A percentile compares a stretch with the other conserved stretches of the same genome.
Conservation (phyloP, 169 alveolate genomes). For the Perkinsus marinus region DNA sequence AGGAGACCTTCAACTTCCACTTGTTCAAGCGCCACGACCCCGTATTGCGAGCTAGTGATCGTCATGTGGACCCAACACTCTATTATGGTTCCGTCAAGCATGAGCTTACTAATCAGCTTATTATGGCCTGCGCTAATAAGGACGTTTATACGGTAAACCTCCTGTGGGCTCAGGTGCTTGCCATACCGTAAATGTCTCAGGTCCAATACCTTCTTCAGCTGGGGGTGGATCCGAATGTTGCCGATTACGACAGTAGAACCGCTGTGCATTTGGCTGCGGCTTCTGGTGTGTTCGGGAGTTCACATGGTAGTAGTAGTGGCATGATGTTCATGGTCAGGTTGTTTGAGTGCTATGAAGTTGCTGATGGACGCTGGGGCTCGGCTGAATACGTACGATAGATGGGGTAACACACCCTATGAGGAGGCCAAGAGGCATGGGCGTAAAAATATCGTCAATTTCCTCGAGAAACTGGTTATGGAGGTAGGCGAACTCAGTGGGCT, state of each 20-base stretch:
- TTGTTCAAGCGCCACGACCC: background rate
- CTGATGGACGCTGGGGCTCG: background rate
- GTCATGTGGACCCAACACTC: background rate
- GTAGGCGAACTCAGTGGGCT: too few relatives aligned
- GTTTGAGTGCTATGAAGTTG: background rate
- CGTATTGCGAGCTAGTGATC: background rate
- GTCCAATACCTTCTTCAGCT: background rate
- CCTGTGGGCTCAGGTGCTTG: too few relatives aligned
- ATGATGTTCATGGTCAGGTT: background rate
- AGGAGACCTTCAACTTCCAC: background rate
- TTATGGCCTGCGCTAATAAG: background rate
- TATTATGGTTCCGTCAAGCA: background rate
- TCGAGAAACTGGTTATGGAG: background rate
- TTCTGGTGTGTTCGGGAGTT: background rate
- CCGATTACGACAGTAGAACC: background rate
- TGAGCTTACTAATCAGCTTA: background rate
- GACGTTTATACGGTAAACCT: background rate
- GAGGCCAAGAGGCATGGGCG: background rate
- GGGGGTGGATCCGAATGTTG: background rate
- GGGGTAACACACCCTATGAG: background rate
- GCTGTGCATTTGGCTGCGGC: background rate
- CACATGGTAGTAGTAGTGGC: background rate
- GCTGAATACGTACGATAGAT: background rate
- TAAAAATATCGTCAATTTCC: background rate
- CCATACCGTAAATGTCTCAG: too few relatives aligned